Percentiles rank a stretch among this genome's conserved stretches.
Conservation (phyloP, 176 grass and related monocot species). For the Oryza brachyantha region DNA sequence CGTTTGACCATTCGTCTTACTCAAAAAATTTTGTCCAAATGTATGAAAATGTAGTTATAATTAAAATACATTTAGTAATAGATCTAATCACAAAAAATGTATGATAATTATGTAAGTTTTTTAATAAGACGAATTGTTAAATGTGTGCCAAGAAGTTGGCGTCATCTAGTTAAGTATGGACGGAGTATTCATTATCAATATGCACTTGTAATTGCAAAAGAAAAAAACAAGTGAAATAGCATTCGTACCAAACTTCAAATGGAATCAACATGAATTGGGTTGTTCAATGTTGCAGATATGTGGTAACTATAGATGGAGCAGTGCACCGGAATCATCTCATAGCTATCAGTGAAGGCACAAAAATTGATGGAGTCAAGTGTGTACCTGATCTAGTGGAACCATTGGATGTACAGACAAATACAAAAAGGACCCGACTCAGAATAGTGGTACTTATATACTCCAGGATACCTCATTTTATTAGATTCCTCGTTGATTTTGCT, state of each 20-base stretch:
- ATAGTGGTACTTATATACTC: conserved; percentile 71
- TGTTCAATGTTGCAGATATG: conserved; percentile 66
- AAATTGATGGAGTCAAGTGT: conserved; percentile 75
- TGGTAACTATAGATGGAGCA: conserved; percentile 69
- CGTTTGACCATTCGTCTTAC: too few relatives aligned
- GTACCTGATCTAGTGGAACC: conserved; percentile 84
- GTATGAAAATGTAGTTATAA: too few relatives aligned
- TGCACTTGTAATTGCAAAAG: background rate
- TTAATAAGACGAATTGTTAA: too few relatives aligned
- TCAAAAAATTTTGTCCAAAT: too few relatives aligned
- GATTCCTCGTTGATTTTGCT: conserved; percentile 20
- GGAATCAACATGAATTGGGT: conserved; percentile 1
- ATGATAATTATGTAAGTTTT: too few relatives aligned
- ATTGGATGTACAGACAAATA: conserved; percentile 56
- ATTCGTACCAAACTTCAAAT: background rate
- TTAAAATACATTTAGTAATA: too few relatives aligned
- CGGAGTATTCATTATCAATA: conserved; percentile 13
- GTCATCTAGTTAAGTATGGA: too few relatives aligned
- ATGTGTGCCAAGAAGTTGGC: too few relatives aligned
- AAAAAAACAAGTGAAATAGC: background rate
- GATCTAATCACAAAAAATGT: too few relatives aligned
- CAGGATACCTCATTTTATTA: background rate
- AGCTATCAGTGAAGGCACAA: conserved; percentile 76
- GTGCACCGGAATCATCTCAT: conserved; percentile 74
- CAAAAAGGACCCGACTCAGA: conserved; percentile 63